Conservation (phyloP, 2,329 filamentous ascomycete species). For the Aspergillus hiratsukae region DNA sequence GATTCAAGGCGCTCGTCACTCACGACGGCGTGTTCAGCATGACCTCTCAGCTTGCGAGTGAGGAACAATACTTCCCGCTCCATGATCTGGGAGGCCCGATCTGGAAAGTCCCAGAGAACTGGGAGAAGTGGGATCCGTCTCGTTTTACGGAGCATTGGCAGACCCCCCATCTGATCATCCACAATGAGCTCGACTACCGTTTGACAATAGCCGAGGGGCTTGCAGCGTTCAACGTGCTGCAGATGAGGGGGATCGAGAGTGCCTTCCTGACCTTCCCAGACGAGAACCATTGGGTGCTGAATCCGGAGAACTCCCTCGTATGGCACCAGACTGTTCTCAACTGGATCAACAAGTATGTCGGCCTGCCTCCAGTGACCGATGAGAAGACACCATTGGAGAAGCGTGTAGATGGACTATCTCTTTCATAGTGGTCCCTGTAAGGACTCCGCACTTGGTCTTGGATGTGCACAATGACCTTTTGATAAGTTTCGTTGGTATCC, state of each 20-base stretch:
- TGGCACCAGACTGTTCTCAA: conserved; percentile 85
- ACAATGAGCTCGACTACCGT: conserved; percentile 86
- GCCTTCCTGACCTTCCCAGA: conserved; percentile 77
- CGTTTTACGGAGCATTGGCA: conserved; percentile 63
- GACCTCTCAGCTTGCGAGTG: conserved; percentile 41
- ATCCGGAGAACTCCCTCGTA: conserved; percentile 82
- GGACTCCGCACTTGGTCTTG: background rate
- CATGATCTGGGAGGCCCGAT: conserved; percentile 49
- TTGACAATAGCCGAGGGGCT: conserved; percentile 80
- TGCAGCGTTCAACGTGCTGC: conserved; percentile 79
- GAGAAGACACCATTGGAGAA: conserved; percentile 16
- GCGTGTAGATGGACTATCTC: conserved; percentile 15
- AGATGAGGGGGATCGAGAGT: conserved; percentile 69
- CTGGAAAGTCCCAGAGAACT: conserved; percentile 48
- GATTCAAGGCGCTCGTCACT: conserved; percentile 56
- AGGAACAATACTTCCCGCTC: conserved; percentile 54
- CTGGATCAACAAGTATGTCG: conserved; percentile 64
- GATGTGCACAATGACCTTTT: background rate
- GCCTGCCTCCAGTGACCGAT: conserved; percentile 44
- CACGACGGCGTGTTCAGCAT: conserved; percentile 49
- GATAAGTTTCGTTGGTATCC: background rate
- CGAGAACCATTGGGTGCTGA: conserved; percentile 78
- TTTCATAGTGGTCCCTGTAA: conserved; percentile 5
- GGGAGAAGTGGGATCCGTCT: conserved; percentile 56
- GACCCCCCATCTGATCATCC: conserved; percentile 85